These are phyloP conservation scores for Fusarium duplospermum DNA, from an alignment of 2,329 filamentous ascomycete species.

Conservation along the genomic window DNA sequence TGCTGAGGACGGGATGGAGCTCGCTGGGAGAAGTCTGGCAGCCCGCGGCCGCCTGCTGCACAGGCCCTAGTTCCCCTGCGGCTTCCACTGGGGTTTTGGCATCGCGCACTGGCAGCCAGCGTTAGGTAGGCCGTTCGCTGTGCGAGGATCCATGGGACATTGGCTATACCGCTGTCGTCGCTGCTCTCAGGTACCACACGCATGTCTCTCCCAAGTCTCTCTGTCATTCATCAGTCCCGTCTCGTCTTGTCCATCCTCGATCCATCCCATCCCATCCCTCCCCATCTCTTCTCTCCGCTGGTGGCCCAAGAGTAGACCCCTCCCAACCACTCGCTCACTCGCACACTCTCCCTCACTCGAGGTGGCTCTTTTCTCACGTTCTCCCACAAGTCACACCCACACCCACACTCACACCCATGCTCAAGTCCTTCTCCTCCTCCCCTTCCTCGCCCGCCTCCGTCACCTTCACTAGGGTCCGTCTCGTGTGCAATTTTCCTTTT, in stretches of 20 bases:
- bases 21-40: conserved; percentile 3
- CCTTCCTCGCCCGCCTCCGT: conserved; percentile 13
- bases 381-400: conserved; percentile 6
- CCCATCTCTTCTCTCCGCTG: conserved; percentile 1
- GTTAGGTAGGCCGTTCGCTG: conserved; percentile 6
- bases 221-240: conserved; percentile 6
- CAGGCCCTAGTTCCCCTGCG: conserved; percentile 8
- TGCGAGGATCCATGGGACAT: conserved; percentile 15
- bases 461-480: conserved; percentile 25
- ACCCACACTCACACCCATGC: neutral
- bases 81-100: conserved; percentile 1
- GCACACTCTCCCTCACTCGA: neutral
- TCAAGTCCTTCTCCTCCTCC: conserved; percentile 9
- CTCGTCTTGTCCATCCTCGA: neutral
- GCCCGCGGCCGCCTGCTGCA: conserved; percentile 10
- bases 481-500: conserved; percentile 33
- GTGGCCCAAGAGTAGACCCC: conserved; percentile 8
- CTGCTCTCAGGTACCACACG: conserved; percentile 9
- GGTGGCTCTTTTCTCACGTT: conserved; percentile 1
- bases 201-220: conserved; percentile 22
- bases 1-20: neutral
- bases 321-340: conserved; percentile 5
- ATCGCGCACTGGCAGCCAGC: conserved; percentile 20
- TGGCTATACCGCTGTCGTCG: conserved; percentile 5
- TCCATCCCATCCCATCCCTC: conserved; percentile 3